These are phyloP conservation scores for Setaria italica DNA, from an alignment of 202 grass and related monocot species.

Conservation along the genomic window DNA sequence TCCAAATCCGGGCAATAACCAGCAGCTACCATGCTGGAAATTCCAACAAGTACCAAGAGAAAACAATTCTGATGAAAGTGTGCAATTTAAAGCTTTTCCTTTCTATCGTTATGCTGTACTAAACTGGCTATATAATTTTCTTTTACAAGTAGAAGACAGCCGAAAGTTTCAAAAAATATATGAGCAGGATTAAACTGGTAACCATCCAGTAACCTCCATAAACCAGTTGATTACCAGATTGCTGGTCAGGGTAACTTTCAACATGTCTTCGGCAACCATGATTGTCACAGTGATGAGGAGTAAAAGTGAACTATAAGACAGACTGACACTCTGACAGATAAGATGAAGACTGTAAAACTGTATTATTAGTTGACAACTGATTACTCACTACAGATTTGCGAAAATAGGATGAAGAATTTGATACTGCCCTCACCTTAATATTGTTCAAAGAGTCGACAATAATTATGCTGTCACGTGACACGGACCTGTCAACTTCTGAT, in stretches of 20 bases:
- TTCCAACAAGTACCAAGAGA: background rate
- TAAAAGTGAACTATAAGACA: constrained; percentile 7
- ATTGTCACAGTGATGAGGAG: background rate
- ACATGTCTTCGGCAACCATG: background rate
- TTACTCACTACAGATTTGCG: background rate
- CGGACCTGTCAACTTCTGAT: constrained; percentile 92
- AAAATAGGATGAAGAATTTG: constrained; percentile 14
- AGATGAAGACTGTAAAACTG: background rate
- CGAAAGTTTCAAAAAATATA: background rate
- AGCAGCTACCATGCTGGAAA: background rate
- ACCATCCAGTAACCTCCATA: background rate
- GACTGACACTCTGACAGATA: background rate
- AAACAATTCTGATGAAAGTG: background rate
- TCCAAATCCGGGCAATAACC: background rate
- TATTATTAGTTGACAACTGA: background rate
- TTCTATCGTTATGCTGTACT: background rate
- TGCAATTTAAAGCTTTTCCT: background rate
- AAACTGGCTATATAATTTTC: background rate
- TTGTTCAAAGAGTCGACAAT: constrained; percentile 94
- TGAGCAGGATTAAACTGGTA: background rate
- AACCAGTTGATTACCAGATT: background rate
- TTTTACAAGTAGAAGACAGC: background rate
- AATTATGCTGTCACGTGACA: constrained; percentile 79
- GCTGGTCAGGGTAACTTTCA: background rate
- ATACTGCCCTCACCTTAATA: constrained; percentile 71